phyloP scores from a whole-genome alignment of 2,329 filamentous ascomycete genomes.

The Fusarium sororula region DNA sequence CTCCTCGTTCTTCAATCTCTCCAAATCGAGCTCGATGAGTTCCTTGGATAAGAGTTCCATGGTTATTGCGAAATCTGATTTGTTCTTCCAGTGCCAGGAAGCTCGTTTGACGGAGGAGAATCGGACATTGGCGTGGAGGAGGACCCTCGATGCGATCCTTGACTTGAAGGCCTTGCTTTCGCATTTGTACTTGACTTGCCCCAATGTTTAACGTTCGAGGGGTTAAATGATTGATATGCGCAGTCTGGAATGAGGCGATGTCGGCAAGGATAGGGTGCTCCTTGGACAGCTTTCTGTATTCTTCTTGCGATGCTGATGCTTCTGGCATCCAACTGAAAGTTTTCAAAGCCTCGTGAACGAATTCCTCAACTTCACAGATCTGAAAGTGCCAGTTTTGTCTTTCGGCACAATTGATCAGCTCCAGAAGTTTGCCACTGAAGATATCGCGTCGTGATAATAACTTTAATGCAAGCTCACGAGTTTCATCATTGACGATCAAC shows the following conservation, averaged over 20 bases:
- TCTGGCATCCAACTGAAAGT: conserved; percentile 59
- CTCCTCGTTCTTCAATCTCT: conserved; percentile 62
- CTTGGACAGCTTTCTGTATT: conserved; percentile 52
- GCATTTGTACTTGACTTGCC: conserved; percentile 54
- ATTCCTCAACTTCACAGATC: conserved; percentile 44
- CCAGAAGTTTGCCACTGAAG: conserved; percentile 50
- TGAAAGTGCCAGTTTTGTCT: conserved; percentile 40
- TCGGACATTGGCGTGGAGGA: conserved; percentile 52
- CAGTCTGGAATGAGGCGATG: conserved; percentile 51
- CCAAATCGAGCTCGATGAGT: conserved; percentile 60
- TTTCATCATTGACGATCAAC: conserved; percentile 45
- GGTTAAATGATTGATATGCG: conserved; percentile 64
- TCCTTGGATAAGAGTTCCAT: conserved; percentile 41
- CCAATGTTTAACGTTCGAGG: conserved; percentile 60
- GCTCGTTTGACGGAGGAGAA: conserved; percentile 62
- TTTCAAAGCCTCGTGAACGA: conserved; percentile 54
- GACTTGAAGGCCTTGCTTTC: conserved; percentile 48
- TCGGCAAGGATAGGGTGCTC: conserved; percentile 60
- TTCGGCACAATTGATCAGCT: conserved; percentile 49
- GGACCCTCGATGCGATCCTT: conserved; percentile 63
- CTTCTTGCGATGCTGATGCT: conserved; percentile 49
- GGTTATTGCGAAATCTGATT: conserved; percentile 49
- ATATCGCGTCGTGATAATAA: conserved; percentile 50
- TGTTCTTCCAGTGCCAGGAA: conserved; percentile 60
- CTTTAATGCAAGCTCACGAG: conserved; percentile 46